Percentiles rank a stretch among this genome's conserved stretches.
phyloP scores from a whole-genome alignment of 192 early-diverging fungal genomes.

The Jimgerdemannia lactiflua region DNA sequence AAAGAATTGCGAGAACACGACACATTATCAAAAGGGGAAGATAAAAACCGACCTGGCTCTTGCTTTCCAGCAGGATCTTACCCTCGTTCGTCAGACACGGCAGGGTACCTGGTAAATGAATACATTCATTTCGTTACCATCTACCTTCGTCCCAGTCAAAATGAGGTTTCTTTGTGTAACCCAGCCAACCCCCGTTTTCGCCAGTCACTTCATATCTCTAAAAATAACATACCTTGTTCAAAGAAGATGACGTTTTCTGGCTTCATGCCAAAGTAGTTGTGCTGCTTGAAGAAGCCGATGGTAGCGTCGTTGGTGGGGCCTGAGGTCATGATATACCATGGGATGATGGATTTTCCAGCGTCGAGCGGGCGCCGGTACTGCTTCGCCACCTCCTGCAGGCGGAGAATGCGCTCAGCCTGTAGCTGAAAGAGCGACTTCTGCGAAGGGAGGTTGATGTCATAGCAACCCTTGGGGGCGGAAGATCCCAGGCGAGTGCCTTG shows the following conservation, averaged over 20 bases:
- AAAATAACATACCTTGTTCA: slow-evolving; percentile 68
- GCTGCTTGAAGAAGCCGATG: slow-evolving; percentile 69
- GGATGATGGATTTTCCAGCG: neutral
- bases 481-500: slow-evolving; percentile 81
- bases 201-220: slow-evolving; percentile 3
- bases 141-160: slow-evolving; percentile 3
- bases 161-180: slow-evolving; percentile 2
- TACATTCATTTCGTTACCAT: neutral
- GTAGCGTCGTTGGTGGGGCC: slow-evolving; percentile 88
- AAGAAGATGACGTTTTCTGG: slow-evolving; percentile 90
- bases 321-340: slow-evolving; percentile 96
- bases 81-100: slow-evolving; percentile 93
- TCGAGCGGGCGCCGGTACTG: slow-evolving; percentile 8
- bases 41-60: slow-evolving; percentile 39
- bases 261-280: slow-evolving; percentile 88
- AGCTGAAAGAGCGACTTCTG: slow-evolving; percentile 86
- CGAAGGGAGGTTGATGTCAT: slow-evolving; percentile 87
- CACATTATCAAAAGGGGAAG: too few species aligned
- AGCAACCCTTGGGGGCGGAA: slow-evolving; percentile 84
- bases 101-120: slow-evolving; percentile 59
- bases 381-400: slow-evolving; percentile 66
- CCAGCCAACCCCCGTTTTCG: neutral
- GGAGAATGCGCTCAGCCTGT: slow-evolving; percentile 86
- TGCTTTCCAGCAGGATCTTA: slow-evolving; percentile 87
- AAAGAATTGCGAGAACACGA: too few species aligned